Evolutionary conservation across 2,329 filamentous ascomycete genomes (phyloP), one percentile per base, ranked within the genome.

Genomic region (Leptographium galeiforme): DNA sequence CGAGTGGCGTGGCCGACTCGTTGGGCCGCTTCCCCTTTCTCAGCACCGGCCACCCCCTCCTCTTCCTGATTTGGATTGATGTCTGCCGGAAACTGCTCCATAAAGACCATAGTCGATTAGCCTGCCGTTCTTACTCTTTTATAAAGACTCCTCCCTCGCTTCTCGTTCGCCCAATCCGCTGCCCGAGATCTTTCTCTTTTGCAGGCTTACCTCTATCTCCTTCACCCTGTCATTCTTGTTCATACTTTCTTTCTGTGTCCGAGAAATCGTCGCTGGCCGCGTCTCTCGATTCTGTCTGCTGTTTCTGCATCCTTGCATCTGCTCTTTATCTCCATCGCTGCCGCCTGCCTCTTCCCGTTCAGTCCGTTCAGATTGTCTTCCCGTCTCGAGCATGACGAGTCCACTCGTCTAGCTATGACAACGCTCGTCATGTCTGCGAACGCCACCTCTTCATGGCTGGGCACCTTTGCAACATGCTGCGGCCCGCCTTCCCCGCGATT

Each of bases 381-480:
- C 34, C 25, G 16, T 14, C 30, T 47, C 30, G 34, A 44, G 43
- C 51, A 48, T 33, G 36, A 32, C 33, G 43, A 47, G 19, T 36
- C 13, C n/a, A 14, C 7, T 12, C 25, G 4, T 30, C 40, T 34
- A 40, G 18, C 33, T 7, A 13, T 43, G 38, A 39, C 13, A n/a
- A 25, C 48, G 45, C 44, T 45, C 16, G 53, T 66, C 62, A 68
- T 72, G 61, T 63, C 72, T 57, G 62, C 64, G 63, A 68, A 68
- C 61, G 64, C 67, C 47, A 70, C 68, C 62, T 61, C 67, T 56
- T 72, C 72, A 57, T 77, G 73, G 72, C 67, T 77, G 56, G 67
- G 68, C 58, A 70, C 68, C 55, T 57, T 76, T 57, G 65, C 67
- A 54, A 65, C 67, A 54, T 77, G 74, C 61, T 77, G 74, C 61